These are phyloP conservation scores for Penicillium aurantiogriseum DNA, from an alignment of 2,329 filamentous ascomycete genomes.

Conservation along the genomic window DNA sequence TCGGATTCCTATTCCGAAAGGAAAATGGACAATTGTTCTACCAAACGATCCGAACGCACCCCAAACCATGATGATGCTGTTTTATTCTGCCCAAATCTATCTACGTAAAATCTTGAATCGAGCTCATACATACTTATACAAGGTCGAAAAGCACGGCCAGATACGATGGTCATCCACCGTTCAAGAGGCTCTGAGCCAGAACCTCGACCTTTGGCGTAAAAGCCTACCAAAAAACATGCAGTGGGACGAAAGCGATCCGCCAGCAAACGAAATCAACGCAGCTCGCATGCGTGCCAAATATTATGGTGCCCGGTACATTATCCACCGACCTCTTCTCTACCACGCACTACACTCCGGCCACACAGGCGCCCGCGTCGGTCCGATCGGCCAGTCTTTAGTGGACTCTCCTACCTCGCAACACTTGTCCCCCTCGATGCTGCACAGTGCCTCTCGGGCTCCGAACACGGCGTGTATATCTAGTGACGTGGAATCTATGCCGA, in stretches of 20 bases:
- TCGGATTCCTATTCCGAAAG: constrained; percentile 42
- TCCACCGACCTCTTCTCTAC: constrained; percentile 74
- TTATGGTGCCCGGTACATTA: constrained; percentile 88
- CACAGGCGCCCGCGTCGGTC: constrained; percentile 36
- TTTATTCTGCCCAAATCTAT: constrained; percentile 62
- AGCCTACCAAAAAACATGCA: constrained; percentile 53
- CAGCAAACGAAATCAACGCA: constrained; percentile 71
- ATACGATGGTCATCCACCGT: constrained; percentile 38
- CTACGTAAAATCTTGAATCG: constrained; percentile 57
- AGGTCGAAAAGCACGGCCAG: constrained; percentile 37
- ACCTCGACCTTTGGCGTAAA: constrained; percentile 54
- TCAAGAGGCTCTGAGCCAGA: constrained; percentile 45
- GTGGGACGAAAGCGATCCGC: constrained; percentile 67
- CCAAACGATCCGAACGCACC: no score
- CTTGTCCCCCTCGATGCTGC: constrained; percentile 37
- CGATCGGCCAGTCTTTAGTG: constrained; percentile 14
- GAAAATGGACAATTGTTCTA: constrained; percentile 32
- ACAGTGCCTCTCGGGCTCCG: constrained; percentile 23
- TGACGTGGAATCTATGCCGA: constrained; percentile 33
- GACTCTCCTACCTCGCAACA: constrained; percentile 40
- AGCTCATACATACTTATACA: constrained; percentile 57
- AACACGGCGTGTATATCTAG: constrained; percentile 35
- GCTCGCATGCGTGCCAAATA: constrained; percentile 90
- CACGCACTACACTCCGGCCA: constrained; percentile 55
- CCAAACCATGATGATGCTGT: constrained; percentile 52